phyloP scores from a whole-genome alignment of 2,329 filamentous ascomycete species.

The Sclerotinia trifoliorum region DNA sequence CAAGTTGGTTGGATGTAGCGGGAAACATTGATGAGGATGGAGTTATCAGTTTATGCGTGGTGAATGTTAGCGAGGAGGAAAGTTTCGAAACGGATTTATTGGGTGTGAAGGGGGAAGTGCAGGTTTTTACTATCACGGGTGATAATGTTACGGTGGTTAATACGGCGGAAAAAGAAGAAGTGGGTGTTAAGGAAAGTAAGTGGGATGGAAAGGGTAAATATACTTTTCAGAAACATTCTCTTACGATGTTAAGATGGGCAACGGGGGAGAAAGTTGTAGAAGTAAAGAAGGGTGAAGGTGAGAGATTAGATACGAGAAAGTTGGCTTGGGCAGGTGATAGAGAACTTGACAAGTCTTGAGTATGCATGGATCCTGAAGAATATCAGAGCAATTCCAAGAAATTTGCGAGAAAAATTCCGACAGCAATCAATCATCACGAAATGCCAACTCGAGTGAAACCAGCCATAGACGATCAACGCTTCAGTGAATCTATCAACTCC shows the following conservation, averaged over 20 bases:
- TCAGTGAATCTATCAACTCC: too few relatives aligned
- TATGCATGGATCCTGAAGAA: neutral
- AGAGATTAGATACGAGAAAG: slow-evolving; percentile 35
- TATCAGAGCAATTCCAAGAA: neutral
- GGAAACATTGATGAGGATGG: slow-evolving; percentile 59
- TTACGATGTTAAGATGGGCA: slow-evolving; percentile 62
- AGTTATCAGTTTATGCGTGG: slow-evolving; percentile 64
- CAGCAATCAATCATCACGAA: neutral
- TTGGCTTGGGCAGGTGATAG: slow-evolving; percentile 33
- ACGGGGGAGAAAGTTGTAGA: slow-evolving; percentile 36
- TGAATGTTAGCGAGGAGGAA: slow-evolving; percentile 65
- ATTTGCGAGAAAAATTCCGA: too few relatives aligned
- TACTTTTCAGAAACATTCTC: slow-evolving; percentile 66
- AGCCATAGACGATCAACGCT: too few relatives aligned
- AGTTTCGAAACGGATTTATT: slow-evolving; percentile 59
- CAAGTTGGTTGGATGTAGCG: slow-evolving; percentile 69
- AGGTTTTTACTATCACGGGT: slow-evolving; percentile 64
- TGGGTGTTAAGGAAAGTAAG: slow-evolving; percentile 56
- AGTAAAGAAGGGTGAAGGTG: slow-evolving; percentile 30
- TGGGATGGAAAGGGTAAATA: slow-evolving; percentile 65
- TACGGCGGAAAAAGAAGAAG: slow-evolving; percentile 60
- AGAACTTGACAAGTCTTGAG: slow-evolving; percentile 12
- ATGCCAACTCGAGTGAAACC: too few relatives aligned
- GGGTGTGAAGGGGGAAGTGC: slow-evolving; percentile 54
- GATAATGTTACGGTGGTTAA: slow-evolving; percentile 58